Evolutionary conservation across 495 filamentous ascomycete genomes (phyloP).

Genomic region (Aspergillus mulundensis): DNA sequence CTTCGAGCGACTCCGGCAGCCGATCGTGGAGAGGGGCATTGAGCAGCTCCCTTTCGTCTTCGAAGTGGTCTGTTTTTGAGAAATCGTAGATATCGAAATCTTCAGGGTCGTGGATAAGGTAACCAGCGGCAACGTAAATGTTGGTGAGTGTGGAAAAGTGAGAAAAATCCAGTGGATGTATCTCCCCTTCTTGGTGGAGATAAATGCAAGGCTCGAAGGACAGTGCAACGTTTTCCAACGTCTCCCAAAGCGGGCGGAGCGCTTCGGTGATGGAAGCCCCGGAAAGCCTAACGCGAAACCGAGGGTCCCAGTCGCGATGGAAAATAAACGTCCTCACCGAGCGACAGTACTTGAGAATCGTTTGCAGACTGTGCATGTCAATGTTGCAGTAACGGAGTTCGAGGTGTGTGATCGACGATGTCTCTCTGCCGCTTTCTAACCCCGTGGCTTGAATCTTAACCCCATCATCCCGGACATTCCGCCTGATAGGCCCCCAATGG

Average conservation of each 20-base stretch:
- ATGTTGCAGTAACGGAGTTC: slow-evolving; percentile 6
- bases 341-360: neutral
- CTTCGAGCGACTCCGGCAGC: slow-evolving; percentile 2
- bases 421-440: neutral
- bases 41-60: neutral
- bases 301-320: slow-evolving; percentile 6
- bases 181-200: slow-evolving; percentile 5
- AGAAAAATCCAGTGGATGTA: slow-evolving; percentile 4
- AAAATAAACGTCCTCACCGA: slow-evolving; percentile 2
- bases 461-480: neutral
- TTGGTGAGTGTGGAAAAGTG: neutral
- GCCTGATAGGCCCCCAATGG: slow-evolving; percentile 7
- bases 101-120: slow-evolving; percentile 5
- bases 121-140: slow-evolving; percentile 1
- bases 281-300: slow-evolving; percentile 1
- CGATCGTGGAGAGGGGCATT: neutral
- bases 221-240: slow-evolving; percentile 1
- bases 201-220: slow-evolving; percentile 1
- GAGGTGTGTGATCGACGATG: neutral
- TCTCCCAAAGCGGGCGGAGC: neutral
- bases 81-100: neutral
- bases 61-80: neutral
- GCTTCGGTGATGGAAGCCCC: neutral
- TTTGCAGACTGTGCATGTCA: slow-evolving; percentile 2
- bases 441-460: neutral